These are phyloP conservation scores for Asterochloris erici DNA, from an alignment of 139 green algal genomes.

Conservation along the genomic window DNA sequence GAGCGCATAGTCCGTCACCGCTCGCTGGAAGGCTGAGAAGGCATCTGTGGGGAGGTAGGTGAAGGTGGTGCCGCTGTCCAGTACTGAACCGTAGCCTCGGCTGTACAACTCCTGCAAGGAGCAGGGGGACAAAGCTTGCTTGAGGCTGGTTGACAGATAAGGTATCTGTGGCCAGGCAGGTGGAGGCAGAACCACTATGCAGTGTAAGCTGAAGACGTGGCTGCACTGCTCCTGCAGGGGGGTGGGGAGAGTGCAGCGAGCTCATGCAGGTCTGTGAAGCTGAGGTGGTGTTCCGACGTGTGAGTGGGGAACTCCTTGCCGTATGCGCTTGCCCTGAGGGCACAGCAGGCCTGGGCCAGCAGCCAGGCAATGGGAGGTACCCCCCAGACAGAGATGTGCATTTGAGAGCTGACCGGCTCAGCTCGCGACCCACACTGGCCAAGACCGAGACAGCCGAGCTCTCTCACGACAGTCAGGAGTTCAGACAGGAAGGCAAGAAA, in stretches of 20 bases:
- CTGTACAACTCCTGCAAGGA: conserved; percentile 28
- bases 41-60: conserved; percentile 82
- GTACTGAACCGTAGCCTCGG: conserved; percentile 81
- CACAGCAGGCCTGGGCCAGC: no score
- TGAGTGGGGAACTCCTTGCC: no score
- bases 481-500: no score
- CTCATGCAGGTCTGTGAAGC: no score
- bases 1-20: conserved; percentile 28
- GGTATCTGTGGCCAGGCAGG: neutral
- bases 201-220: neutral
- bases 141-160: neutral
- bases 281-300: no score
- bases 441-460: no score
- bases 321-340: no score
- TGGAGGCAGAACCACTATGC: neutral
- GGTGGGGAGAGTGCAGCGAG: no score
- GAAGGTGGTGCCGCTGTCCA: conserved; percentile 97
- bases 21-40: conserved; percentile 52
- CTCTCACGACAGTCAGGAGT: no score
- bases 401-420: neutral
- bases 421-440: no score
- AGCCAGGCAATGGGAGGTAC: no score
- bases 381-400: neutral
- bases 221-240: no score
- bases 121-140: neutral